Base-by-base conservation (phyloP, 2,329 filamentous ascomycete genomes). In the Apiospora marii region DNA sequence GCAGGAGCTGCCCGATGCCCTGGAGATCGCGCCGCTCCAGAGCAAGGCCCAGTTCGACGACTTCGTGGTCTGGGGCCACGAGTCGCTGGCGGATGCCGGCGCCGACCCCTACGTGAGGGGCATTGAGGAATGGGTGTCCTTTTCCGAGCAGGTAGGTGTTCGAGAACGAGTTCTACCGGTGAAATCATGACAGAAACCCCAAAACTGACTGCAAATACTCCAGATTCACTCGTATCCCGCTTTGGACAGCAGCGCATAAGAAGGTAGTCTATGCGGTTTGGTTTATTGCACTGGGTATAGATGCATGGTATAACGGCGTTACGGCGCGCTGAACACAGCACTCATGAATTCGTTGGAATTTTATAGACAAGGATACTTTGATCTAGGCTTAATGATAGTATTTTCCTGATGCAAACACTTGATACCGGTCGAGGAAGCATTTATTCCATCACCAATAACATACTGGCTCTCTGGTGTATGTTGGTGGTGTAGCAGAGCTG, bases 21-120 rank as follows among this genome's bases (percentile, higher is more conserved):
- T 84, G 16, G 85, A 88, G 34, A 85, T 88, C 1, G 88, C 90
- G 13, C 86, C 85, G 27, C 83, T 96, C 76, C 87, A 93, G 69
- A 85, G 90, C 61, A 85, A 91, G 27, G 91, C 90, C 1, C 86
- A 86, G 22, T 98, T 98, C 79, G 90, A 94, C 8, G 87, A 93
- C 71, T 81, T 98, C 69, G 83, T 94, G 3, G 87, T 98, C n/a
- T 98, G 95, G 95, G 92, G 89, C 0, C 95, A 98, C 81, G 95
- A 96, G 76, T 82, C 84, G 0, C 77, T 89, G 69, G 91, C 91
- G 7, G 90, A 92, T 73, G 86, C 86, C 0, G 85, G 86, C 41
- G 83, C 84, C 7, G 94, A 98, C 82, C 85, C 88, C 1, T 96
- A 94, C 80, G 85, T 94, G 5, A 92, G 92, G 80, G 91, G 92